Percentiles rank a stretch among this genome's conserved stretches.
Conservation (phyloP, 2,329 filamentous ascomycete genomes). For the Akanthomyces lecanii region DNA sequence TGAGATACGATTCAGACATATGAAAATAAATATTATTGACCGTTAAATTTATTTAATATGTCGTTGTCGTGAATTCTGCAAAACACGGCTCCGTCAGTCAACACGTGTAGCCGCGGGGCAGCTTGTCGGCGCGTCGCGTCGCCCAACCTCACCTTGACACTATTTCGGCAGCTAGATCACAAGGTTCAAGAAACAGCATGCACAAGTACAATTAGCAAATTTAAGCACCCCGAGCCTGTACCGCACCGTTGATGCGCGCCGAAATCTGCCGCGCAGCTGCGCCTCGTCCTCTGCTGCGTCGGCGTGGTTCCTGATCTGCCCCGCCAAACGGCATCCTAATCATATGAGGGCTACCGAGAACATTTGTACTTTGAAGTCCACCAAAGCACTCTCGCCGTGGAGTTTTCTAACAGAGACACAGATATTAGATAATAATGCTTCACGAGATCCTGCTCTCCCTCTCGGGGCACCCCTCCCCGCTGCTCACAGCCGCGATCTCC, state of each 20-base stretch:
- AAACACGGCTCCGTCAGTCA: not conserved
- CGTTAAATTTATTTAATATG: not conserved
- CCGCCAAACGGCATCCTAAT: conserved; percentile 2
- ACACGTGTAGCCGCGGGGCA: conserved; percentile 15
- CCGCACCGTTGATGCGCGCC: conserved; percentile 1
- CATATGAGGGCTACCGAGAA: not conserved
- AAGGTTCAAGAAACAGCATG: not conserved
- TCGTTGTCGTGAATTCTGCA: not conserved
- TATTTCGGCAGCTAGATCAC: not conserved
- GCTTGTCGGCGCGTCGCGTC: conserved; percentile 5
- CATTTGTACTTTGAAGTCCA: not conserved
- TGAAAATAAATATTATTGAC: not conserved
- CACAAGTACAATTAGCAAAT: not conserved
- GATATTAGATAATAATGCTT: conserved; percentile 59
- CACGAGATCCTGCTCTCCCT: conserved; percentile 97
- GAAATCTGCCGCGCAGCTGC: conserved; percentile 5
- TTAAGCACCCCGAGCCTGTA: not conserved
- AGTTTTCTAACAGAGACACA: not conserved
- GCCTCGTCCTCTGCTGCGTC: not conserved
- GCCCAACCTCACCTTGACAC: not conserved
- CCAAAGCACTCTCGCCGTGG: not conserved
- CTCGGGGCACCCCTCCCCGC: conserved; percentile 85
- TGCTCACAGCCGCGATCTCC: conserved; percentile 58
- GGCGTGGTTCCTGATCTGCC: not conserved
- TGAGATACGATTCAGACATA: not conserved